A percentile compares a stretch with the other conserved stretches of the same genome.
phyloP scores from a whole-genome alignment of 495 filamentous ascomycete species.

The Neurospora sp. region DNA sequence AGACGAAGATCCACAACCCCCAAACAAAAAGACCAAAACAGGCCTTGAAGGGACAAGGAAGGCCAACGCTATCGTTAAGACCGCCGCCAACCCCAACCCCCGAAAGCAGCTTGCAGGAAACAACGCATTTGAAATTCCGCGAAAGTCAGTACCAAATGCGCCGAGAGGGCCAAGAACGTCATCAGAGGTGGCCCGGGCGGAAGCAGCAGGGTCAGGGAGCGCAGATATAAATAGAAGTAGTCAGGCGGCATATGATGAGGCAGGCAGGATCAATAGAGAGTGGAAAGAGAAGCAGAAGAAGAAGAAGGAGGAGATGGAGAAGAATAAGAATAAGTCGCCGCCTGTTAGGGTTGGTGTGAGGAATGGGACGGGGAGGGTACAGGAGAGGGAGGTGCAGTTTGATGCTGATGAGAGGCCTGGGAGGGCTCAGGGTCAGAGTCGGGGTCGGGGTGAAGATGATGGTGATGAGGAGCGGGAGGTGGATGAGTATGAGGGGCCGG shows the following conservation, averaged over 20 bases:
- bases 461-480: background rate
- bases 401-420: background rate
- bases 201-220: background rate
- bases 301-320: background rate
- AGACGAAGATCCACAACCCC: background rate
- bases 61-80: background rate
- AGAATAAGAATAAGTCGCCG: background rate
- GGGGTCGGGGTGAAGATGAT: background rate
- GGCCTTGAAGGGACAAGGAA: no score
- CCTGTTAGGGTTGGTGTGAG: background rate
- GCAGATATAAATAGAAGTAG: background rate
- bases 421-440: no score
- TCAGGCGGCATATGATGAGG: background rate
- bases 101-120: background rate
- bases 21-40: background rate
- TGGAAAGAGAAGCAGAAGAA: background rate
- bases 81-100: background rate
- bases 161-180: background rate
- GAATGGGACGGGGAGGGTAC: background rate
- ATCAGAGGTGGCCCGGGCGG: background rate
- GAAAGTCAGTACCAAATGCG: background rate
- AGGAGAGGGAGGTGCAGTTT: background rate
- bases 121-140: background rate
- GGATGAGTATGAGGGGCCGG: background rate
- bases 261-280: background rate